Percentiles rank a stretch among this genome's conserved stretches.
Conservation (phyloP, 2,329 filamentous ascomycete genomes). For the Coleophoma eucalyptorum region DNA sequence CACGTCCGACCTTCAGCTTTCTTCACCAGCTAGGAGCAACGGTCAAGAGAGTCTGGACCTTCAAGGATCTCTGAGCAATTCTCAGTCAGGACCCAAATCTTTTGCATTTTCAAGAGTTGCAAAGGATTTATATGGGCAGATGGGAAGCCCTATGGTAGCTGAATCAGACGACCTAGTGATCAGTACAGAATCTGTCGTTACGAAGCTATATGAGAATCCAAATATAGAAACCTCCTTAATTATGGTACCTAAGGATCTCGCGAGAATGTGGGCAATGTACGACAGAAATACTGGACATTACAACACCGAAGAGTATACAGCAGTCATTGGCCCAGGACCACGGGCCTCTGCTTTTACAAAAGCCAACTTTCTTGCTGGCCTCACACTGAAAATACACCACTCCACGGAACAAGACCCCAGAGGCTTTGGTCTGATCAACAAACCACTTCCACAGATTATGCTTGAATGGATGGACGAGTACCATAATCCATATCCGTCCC, state of each 20-base stretch:
- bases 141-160: constrained; percentile 54
- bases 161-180: constrained; percentile 73
- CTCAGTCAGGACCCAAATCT: constrained; percentile 6
- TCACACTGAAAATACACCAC: constrained; percentile 79
- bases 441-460: constrained; percentile 70
- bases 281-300: constrained; percentile 38
- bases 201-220: constrained; percentile 56
- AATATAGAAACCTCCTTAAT: constrained; percentile 52
- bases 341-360: constrained; percentile 64
- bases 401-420: constrained; percentile 37
- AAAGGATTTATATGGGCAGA: constrained; percentile 60
- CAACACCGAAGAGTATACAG: constrained; percentile 48
- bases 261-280: constrained; percentile 53
- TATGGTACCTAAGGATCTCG: constrained; percentile 47
- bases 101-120: constrained; percentile 61
- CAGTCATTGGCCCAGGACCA: constrained; percentile 62
- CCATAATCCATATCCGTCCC: constrained; percentile 68
- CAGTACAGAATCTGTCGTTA: constrained; percentile 69
- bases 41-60: constrained; percentile 12
- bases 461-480: constrained; percentile 78
- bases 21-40: constrained; percentile 10
- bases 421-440: constrained; percentile 18
- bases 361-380: constrained; percentile 72
- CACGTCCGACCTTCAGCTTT: constrained; percentile 40
- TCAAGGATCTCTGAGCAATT: constrained; percentile 11